A percentile compares a stretch with the other conserved stretches of the same genome.
These are phyloP conservation scores for Candida caryicola DNA, from an alignment of 805 yeast species.

Conservation along the genomic window DNA sequence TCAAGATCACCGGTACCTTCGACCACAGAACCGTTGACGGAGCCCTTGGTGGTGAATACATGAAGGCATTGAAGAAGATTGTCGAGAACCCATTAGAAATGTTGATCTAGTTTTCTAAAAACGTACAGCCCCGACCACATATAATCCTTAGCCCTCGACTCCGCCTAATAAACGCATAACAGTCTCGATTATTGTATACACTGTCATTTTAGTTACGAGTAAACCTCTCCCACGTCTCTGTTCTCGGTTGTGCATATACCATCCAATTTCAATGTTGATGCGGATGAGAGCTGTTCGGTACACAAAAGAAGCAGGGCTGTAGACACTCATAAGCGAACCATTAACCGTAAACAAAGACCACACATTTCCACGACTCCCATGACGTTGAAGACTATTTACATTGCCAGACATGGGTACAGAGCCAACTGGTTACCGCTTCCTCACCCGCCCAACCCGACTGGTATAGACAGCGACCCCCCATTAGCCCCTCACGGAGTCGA, in stretches of 20 bases:
- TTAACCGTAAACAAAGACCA: too few relatives aligned
- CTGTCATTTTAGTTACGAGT: neutral
- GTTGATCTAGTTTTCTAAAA: constrained; percentile 69
- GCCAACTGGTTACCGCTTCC: constrained; percentile 80
- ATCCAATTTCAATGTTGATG: too few relatives aligned
- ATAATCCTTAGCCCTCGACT: neutral
- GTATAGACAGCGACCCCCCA: constrained; percentile 85
- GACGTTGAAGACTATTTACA: constrained; percentile 56
- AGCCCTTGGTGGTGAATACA: constrained; percentile 95
- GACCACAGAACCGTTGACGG: constrained; percentile 98
- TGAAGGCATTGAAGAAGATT: constrained; percentile 85
- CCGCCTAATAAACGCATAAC: neutral
- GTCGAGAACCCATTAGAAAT: constrained; percentile 95
- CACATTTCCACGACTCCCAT: too few relatives aligned
- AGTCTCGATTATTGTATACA: neutral
- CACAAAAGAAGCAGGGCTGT: too few relatives aligned
- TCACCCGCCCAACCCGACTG: constrained; percentile 79
- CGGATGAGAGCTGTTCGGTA: too few relatives aligned
- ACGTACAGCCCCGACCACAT: neutral
- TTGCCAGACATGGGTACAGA: constrained; percentile 86
- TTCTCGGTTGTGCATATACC: too few relatives aligned
- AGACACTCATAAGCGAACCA: too few relatives aligned
- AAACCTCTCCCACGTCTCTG: too few relatives aligned
- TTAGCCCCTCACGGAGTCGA: constrained; percentile 84
- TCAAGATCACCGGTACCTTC: constrained; percentile 92